Conservation (phyloP, 2,329 filamentous ascomycete species). For the Penicillium sumatraense region DNA sequence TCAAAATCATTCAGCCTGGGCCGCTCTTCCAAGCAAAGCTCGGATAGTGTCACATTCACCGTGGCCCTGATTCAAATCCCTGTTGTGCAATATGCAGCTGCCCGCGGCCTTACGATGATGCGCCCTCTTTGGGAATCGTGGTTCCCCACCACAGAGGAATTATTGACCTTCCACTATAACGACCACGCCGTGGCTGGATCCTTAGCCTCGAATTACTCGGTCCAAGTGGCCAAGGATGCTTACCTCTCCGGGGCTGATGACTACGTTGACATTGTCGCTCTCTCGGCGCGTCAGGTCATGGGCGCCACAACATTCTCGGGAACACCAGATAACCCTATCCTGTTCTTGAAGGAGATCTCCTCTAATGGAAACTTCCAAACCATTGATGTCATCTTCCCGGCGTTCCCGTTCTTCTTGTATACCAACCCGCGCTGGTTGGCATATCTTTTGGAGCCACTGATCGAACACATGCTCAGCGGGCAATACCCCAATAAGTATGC, state of each 20-base stretch:
- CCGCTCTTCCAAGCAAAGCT: slow-evolving; percentile 31
- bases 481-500: slow-evolving; percentile 74
- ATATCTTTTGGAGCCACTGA: slow-evolving; percentile 76
- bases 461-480: slow-evolving; percentile 80
- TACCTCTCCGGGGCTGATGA: slow-evolving; percentile 73
- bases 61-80: slow-evolving; percentile 78
- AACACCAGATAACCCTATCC: slow-evolving; percentile 69
- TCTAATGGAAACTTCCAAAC: slow-evolving; percentile 86
- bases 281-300: slow-evolving; percentile 79
- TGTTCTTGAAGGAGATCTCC: slow-evolving; percentile 86
- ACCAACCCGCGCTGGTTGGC: slow-evolving; percentile 81
- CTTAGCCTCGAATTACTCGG: slow-evolving; percentile 74
- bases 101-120: slow-evolving; percentile 77
- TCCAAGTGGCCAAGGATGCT: slow-evolving; percentile 71
- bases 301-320: slow-evolving; percentile 77
- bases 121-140: slow-evolving; percentile 78
- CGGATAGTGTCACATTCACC: slow-evolving; percentile 72
- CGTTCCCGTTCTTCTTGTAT: slow-evolving; percentile 85
- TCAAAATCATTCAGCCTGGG: slow-evolving; percentile 66
- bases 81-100: slow-evolving; percentile 77
- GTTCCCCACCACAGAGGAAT: slow-evolving; percentile 65
- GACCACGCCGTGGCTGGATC: slow-evolving; percentile 69
- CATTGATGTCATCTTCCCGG: slow-evolving; percentile 84
- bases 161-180: slow-evolving; percentile 75
- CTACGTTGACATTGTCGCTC: slow-evolving; percentile 76